phyloP scores from a whole-genome alignment of 1,284 basidiomycete species.

The Psilocybe mexicana region DNA sequence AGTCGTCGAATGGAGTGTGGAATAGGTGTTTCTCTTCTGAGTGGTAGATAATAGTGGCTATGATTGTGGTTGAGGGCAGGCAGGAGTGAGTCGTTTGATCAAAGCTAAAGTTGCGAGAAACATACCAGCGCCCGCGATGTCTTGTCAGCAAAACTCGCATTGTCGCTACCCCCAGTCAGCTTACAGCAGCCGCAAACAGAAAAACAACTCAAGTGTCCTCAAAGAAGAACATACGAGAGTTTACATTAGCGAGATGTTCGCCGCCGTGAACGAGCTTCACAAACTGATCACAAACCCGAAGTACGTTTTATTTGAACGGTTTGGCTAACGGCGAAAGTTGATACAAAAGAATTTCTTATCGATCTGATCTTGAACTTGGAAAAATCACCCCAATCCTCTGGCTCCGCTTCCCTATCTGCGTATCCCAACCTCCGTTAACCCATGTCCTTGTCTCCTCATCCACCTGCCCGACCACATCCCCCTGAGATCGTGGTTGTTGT shows the following conservation, averaged over 20 bases:
- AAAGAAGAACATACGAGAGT: constrained; percentile 95
- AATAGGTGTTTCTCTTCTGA: too few species aligned
- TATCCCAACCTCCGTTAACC: constrained; percentile 35
- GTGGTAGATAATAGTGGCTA: too few species aligned
- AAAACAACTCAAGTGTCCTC: constrained; percentile 92
- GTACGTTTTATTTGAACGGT: constrained; percentile 40
- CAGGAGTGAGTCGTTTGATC: too few species aligned
- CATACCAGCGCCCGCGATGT: too few species aligned
- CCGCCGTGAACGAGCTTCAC: constrained; percentile 87
- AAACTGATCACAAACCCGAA: constrained; percentile 98
- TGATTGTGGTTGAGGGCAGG: too few species aligned
- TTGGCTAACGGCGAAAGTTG: background rate
- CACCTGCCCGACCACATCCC: constrained; percentile 27
- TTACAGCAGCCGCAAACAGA: too few species aligned
- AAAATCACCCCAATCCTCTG: constrained; percentile 65
- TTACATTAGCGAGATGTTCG: constrained; percentile 97
- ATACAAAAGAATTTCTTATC: constrained; percentile 88
- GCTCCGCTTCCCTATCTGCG: constrained; percentile 55
- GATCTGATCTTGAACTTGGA: constrained; percentile 42
- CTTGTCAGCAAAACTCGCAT: too few species aligned
- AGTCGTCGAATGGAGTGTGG: too few species aligned
- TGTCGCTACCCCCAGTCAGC: too few species aligned
- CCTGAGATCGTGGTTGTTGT: constrained; percentile 9
- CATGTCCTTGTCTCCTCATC: constrained; percentile 36
- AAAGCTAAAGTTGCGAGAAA: too few species aligned